Conservation (phyloP, 139 green algal species). For the Chlorella sorokiniana region DNA sequence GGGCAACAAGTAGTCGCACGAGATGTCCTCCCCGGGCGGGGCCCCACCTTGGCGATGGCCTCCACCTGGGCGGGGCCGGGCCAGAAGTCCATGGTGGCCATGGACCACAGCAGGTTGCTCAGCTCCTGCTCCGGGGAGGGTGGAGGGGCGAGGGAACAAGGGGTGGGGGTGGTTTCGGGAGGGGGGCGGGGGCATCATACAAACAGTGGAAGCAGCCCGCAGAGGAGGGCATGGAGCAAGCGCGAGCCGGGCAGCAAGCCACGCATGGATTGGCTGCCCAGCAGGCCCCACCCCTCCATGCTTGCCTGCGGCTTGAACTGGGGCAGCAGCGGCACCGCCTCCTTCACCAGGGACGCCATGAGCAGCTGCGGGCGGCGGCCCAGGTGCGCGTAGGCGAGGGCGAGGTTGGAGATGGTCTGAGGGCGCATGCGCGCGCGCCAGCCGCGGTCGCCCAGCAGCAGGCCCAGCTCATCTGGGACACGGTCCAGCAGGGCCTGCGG, state of each 20-base stretch:
- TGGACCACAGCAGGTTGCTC: slow-evolving; percentile 52
- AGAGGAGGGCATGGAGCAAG: not conserved
- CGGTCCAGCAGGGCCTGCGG: slow-evolving; percentile 39
- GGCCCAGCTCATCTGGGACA: slow-evolving; percentile 34
- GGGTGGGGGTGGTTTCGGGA: not conserved
- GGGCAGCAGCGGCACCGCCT: slow-evolving; percentile 36
- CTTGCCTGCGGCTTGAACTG: slow-evolving; percentile 53
- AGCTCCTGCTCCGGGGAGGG: too few species aligned
- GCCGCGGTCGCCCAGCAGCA: slow-evolving; percentile 28
- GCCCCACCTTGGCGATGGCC: not conserved
- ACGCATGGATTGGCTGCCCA: not conserved
- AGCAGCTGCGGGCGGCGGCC: slow-evolving; percentile 33
- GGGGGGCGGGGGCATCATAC: not conserved
- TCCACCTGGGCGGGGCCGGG: slow-evolving; percentile 20
- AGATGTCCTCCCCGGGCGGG: not conserved
- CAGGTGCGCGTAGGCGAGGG: slow-evolving; percentile 58
- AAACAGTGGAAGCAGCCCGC: not conserved
- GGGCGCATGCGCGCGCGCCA: slow-evolving; percentile 41
- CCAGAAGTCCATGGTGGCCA: slow-evolving; percentile 42
- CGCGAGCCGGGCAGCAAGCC: not conserved
- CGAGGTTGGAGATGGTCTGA: slow-evolving; percentile 57
- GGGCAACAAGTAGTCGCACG: not conserved
- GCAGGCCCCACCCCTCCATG: not conserved
- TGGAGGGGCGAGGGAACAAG: not conserved
- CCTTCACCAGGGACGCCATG: slow-evolving; percentile 29